Evolutionary conservation across 2,329 filamentous ascomycete species (phyloP).

Genomic region (Colletotrichum tanaceti): DNA sequence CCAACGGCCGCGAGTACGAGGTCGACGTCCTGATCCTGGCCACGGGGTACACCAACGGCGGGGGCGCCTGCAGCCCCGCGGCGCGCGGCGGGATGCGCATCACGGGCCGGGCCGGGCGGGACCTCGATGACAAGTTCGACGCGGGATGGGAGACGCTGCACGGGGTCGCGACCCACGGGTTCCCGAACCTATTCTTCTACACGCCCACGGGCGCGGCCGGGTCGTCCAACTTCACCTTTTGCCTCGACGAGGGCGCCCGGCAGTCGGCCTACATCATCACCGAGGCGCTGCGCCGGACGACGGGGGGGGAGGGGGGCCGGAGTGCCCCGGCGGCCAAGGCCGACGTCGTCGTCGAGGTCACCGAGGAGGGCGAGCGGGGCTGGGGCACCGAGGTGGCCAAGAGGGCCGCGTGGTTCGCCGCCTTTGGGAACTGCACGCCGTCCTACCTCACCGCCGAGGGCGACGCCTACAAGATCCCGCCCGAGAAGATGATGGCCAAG

Average conservation of each 20-base stretch:
- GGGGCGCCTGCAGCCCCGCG: constrained; percentile 49
- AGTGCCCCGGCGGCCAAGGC: no score
- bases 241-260: constrained; percentile 39
- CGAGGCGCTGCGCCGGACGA: no score
- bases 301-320: no score
- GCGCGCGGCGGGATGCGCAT: neutral
- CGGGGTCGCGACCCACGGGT: constrained; percentile 53
- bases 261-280: no score
- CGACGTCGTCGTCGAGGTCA: no score
- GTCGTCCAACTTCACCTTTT: constrained; percentile 52
- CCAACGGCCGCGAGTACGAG: constrained; percentile 59
- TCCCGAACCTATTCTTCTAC: constrained; percentile 66
- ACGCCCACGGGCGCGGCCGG: constrained; percentile 54
- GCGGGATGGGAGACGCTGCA: no score
- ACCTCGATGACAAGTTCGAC: no score
- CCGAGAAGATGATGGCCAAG: no score
- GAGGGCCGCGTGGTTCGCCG: constrained; percentile 53
- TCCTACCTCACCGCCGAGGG: neutral
- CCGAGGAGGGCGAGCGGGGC: constrained; percentile 55
- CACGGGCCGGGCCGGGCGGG: constrained; percentile 10
- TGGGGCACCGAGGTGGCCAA: constrained; percentile 57
- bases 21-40: constrained; percentile 54
- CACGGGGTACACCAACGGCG: constrained; percentile 51
- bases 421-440: constrained; percentile 42
- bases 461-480: neutral